phyloP scores from a whole-genome alignment of 1,139 yeast genomes.

The Pichiaceae sp. region DNA sequence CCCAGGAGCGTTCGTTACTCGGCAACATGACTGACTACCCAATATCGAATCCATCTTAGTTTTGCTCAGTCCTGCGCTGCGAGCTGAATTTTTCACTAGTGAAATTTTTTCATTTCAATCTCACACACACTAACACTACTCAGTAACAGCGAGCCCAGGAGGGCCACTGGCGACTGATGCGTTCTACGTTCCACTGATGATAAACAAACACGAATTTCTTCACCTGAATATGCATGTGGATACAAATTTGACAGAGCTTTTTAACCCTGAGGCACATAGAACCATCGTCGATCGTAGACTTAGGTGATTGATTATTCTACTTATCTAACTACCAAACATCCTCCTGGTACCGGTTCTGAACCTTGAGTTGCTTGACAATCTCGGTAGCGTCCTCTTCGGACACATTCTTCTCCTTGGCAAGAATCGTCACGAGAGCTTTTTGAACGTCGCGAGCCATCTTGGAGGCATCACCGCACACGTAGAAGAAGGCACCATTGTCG shows the following conservation, averaged over 20 bases:
- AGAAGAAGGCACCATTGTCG: constrained; percentile 70
- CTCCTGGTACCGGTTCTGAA: constrained; percentile 88
- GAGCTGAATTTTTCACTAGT: no score
- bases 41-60: no score
- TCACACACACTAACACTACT: no score
- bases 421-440: constrained; percentile 53
- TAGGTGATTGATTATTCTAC: background rate
- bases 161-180: no score
- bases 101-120: no score
- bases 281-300: background rate
- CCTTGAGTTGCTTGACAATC: constrained; percentile 69
- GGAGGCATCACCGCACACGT: constrained; percentile 96
- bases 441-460: constrained; percentile 98
- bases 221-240: constrained; percentile 57
- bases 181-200: constrained; percentile 19
- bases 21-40: no score
- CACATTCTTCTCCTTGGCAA: constrained; percentile 46
- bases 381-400: constrained; percentile 65
- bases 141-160: no score
- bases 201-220: constrained; percentile 44
- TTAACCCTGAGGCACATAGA: constrained; percentile 43
- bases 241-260: constrained; percentile 54
- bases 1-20: no score
- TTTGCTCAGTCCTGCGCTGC: no score
- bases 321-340: constrained; percentile 71